Evolutionary conservation across 179 eudicot species (phyloP).

Genomic region (Sideroxylon spinosum): DNA sequence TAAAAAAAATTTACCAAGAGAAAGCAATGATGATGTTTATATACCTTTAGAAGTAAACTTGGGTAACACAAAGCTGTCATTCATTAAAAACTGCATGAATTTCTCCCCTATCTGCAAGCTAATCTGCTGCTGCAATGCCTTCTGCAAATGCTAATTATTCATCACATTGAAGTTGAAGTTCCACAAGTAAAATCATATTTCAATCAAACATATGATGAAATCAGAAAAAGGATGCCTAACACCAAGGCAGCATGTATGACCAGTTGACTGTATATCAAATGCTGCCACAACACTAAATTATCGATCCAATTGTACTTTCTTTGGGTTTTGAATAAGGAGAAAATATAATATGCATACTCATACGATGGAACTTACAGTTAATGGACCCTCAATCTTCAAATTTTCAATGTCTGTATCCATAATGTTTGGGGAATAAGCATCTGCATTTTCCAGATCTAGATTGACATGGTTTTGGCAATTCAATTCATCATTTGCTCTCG

Average conservation of each 20-base stretch:
- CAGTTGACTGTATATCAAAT: not conserved
- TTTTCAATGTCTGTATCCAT: conserved; percentile 47
- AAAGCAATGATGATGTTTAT: conserved; percentile 13
- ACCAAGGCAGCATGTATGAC: not conserved
- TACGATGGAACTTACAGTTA: conserved; percentile 41
- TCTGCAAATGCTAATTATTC: conserved; percentile 33
- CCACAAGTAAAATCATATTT: not conserved
- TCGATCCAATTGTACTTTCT: not conserved
- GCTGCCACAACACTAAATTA: not conserved
- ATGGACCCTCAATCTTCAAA: conserved; percentile 49
- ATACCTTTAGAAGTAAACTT: conserved; percentile 65
- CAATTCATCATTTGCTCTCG: conserved; percentile 32
- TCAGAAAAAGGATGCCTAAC: not conserved
- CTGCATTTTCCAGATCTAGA: conserved; percentile 30
- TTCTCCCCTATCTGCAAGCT: conserved; percentile 57
- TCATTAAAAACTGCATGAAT: conserved; percentile 54
- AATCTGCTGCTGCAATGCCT: conserved; percentile 53
- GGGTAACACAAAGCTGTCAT: conserved; percentile 55
- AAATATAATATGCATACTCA: not conserved
- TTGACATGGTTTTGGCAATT: conserved; percentile 34
- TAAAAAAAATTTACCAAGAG: not conserved
- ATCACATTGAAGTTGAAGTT: not conserved
- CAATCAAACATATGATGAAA: not conserved
- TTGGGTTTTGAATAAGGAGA: not conserved
- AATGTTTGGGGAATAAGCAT: conserved; percentile 32